These are phyloP conservation scores for Dendrobium officinale DNA, from an alignment of 106 monocot genomes.

Conservation along the genomic window DNA sequence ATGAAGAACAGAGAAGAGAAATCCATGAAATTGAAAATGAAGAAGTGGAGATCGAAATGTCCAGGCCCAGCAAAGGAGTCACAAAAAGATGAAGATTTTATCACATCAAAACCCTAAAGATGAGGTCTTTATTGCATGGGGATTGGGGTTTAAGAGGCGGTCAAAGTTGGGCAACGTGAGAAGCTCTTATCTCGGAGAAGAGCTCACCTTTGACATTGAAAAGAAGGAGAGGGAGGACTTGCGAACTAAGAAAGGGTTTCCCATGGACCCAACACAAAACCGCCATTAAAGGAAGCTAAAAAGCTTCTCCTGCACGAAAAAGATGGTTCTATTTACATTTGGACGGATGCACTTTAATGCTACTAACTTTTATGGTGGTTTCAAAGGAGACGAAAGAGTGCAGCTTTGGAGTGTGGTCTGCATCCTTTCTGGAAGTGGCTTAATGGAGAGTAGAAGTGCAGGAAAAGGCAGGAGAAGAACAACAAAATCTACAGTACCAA, in stretches of 20 bases:
- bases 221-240: neutral
- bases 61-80: neutral
- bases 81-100: neutral
- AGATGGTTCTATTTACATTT: neutral
- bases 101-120: neutral
- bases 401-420: neutral
- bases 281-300: constrained; percentile 2
- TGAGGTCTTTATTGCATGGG: constrained; percentile 1
- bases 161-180: neutral
- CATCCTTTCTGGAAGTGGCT: neutral
- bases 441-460: neutral
- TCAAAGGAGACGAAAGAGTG: neutral
- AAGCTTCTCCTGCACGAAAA: neutral
- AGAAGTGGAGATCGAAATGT: neutral
- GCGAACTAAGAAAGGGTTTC: neutral
- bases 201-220: neutral
- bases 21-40: neutral
- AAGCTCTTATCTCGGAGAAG: neutral
- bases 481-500: no score
- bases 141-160: neutral
- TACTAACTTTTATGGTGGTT: neutral
- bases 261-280: constrained; percentile 6
- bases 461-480: no score
- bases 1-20: neutral
- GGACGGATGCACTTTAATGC: constrained; percentile 6